Evolutionary conservation across 179 eudicot species (phyloP), one percentile per base, ranked within the genome.

Genomic region (Monotropa hypopitys): DNA sequence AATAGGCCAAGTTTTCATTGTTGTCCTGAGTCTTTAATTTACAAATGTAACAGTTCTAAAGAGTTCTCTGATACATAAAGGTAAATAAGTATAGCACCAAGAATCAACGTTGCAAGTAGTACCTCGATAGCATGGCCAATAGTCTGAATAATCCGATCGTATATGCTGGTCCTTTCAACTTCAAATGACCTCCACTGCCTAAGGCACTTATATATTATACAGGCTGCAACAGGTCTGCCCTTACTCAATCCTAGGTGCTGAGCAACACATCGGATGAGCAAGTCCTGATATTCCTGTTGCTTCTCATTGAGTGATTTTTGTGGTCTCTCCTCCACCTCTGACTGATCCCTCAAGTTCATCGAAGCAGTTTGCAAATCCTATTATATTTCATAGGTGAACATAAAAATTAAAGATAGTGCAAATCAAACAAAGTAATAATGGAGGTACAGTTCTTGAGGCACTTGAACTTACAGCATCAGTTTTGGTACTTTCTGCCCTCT

Each of bases 181-280:
- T 93, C 97, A 82, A 93, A 89, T 51, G 98, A 93, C 81, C 91
- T 84, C 98, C 98, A 93, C 65, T 93, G 97, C 74, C 92, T 82
- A 53, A 93, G 91, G 85, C 98, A 93, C 85, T 92, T 93, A 89
- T 86, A 93, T 72, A 93, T 93, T 61, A 93, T 93, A 83, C 95
- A 92, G 26, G 98, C 98, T 77, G 97, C 95, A 83, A 90, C 87
- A 38, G 98, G 95, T 51, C 95, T 84, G 43, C 88, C 97, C 82
- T 78, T 89, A n/a, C 92, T 82, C 80, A 93, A 92, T 65, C 95
- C 95, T 72, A 93, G 89, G 72, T 85, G 93, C 81, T 93, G 97
- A 69, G 98, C 89, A 76, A 93, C 81, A 78, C 98, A 93, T 35
- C 92, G 88, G 77, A 90, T 93, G 81, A 92, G 92, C 90, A 93